These are phyloP conservation scores for Suhomyces ambrosiae DNA, from an alignment of 1,139 yeast genomes.

Conservation along the genomic window DNA sequence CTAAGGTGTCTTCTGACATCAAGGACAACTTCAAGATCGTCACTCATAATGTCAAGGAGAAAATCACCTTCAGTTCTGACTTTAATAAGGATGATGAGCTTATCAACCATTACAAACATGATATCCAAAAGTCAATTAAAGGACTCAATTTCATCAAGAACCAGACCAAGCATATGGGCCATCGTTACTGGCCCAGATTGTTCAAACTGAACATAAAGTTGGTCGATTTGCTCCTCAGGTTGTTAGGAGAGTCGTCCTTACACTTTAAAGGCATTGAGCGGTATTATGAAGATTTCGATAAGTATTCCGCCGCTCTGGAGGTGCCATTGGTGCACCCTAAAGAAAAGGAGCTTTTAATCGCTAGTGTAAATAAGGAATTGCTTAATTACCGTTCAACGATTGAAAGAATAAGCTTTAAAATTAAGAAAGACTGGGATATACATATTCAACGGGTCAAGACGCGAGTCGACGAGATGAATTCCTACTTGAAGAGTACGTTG, in stretches of 20 bases:
- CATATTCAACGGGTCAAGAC: slow-evolving; percentile 33
- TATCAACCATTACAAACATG: slow-evolving; percentile 46
- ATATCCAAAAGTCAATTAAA: slow-evolving; percentile 41
- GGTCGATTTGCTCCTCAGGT: slow-evolving; percentile 32
- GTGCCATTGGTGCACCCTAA: slow-evolving; percentile 43
- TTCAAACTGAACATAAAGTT: slow-evolving; percentile 37
- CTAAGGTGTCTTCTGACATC: slow-evolving; percentile 13
- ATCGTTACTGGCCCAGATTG: slow-evolving; percentile 37
- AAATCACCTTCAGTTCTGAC: slow-evolving; percentile 16
- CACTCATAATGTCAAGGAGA: slow-evolving; percentile 11
- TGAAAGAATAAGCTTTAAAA: slow-evolving; percentile 31
- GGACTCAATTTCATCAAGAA: slow-evolving; percentile 44
- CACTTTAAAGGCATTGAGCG: slow-evolving; percentile 47
- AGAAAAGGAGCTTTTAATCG: slow-evolving; percentile 33
- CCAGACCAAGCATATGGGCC: slow-evolving; percentile 40
- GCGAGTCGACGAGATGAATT: slow-evolving; percentile 43
- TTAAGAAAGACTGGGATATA: slow-evolving; percentile 35
- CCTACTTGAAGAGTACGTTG: slow-evolving; percentile 37
- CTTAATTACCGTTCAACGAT: slow-evolving; percentile 33
- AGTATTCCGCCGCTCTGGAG: slow-evolving; percentile 33
- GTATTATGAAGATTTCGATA: slow-evolving; percentile 40
- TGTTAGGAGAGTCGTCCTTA: slow-evolving; percentile 44
- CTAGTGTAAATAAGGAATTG: slow-evolving; percentile 35
- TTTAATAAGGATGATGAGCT: slow-evolving; percentile 46
- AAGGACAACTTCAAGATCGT: slow-evolving; percentile 18